Conservation (phyloP, 1,284 basidiomycete species). For the Ustilago esculenta region DNA sequence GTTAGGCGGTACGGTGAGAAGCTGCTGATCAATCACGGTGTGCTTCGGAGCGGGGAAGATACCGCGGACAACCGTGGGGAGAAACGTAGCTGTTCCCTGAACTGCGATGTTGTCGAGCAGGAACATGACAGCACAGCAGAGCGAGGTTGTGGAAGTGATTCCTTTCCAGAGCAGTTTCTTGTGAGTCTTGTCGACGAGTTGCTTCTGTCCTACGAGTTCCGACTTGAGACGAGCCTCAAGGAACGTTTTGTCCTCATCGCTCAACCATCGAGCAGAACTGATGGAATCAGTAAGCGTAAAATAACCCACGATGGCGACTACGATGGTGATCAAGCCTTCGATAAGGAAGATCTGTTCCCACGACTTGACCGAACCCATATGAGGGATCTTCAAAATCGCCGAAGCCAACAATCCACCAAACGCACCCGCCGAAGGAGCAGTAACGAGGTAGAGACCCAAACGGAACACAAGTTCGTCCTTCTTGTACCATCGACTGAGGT, state of each 20-base stretch:
- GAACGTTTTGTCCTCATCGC: constrained; percentile 64
- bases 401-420: constrained; percentile 64
- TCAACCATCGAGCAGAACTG: constrained; percentile 65
- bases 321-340: constrained; percentile 67
- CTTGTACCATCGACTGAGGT: constrained; percentile 66
- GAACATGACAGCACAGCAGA: constrained; percentile 63
- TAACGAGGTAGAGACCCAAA: constrained; percentile 62
- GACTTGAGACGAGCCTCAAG: constrained; percentile 32
- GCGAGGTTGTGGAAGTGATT: constrained; percentile 45
- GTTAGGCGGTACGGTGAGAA: constrained; percentile 67
- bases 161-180: constrained; percentile 41
- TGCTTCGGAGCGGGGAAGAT: constrained; percentile 65
- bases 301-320: constrained; percentile 61
- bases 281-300: constrained; percentile 66
- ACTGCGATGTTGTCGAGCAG: constrained; percentile 66
- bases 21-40: constrained; percentile 64
- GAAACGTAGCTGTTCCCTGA: constrained; percentile 64
- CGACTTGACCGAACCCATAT: constrained; percentile 39
- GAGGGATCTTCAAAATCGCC: constrained; percentile 40
- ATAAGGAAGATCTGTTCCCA: constrained; percentile 68
- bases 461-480: constrained; percentile 66
- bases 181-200: constrained; percentile 45
- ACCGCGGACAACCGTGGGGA: constrained; percentile 65
- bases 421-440: constrained; percentile 54
- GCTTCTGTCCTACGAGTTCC: constrained; percentile 44